A percentile compares a stretch with the other conserved stretches of the same genome.
Evolutionary conservation across 495 filamentous ascomycete species (phyloP).

Genomic region (Penicillium psychrofluorescens): DNA sequence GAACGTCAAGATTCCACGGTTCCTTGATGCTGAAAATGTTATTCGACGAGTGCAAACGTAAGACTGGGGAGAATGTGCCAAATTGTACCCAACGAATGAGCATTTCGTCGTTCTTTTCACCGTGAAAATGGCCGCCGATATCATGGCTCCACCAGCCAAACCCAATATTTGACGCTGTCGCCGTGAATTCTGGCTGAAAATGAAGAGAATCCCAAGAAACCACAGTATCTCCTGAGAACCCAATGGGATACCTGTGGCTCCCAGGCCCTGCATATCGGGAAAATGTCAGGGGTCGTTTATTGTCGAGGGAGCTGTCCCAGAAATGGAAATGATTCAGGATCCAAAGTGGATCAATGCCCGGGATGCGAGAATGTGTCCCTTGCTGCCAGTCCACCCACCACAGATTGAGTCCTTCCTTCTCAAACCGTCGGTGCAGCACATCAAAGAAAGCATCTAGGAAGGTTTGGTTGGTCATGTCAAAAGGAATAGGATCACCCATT

Average conservation of each 20-base stretch:
- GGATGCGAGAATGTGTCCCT: constrained; percentile 39
- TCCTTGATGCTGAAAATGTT: constrained; percentile 48
- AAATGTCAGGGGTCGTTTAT: constrained; percentile 30
- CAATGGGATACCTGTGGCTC: constrained; percentile 52
- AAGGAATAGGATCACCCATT: constrained; percentile 4
- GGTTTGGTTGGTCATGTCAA: constrained; percentile 15
- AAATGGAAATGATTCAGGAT: constrained; percentile 57
- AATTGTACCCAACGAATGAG: constrained; percentile 51
- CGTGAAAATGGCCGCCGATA: constrained; percentile 51
- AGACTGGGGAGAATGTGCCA: constrained; percentile 49
- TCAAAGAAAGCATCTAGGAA: constrained; percentile 54
- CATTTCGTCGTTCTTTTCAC: constrained; percentile 46
- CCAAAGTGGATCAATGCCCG: constrained; percentile 54
- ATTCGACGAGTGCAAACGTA: constrained; percentile 48
- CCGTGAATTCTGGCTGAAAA: constrained; percentile 58
- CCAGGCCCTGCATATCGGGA: constrained; percentile 53
- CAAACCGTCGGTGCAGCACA: constrained; percentile 43
- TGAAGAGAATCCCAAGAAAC: constrained; percentile 49
- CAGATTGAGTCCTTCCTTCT: constrained; percentile 45
- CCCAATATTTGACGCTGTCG: constrained; percentile 55
- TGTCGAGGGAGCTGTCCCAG: constrained; percentile 34
- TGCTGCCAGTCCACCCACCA: constrained; percentile 65
- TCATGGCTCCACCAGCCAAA: constrained; percentile 62
- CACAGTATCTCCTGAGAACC: constrained; percentile 52
- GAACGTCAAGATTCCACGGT: constrained; percentile 44